A percentile compares a stretch with the other conserved stretches of the same genome.
Conservation (phyloP, 2,329 filamentous ascomycete genomes). For the Aspergillus pseudonomiae region DNA sequence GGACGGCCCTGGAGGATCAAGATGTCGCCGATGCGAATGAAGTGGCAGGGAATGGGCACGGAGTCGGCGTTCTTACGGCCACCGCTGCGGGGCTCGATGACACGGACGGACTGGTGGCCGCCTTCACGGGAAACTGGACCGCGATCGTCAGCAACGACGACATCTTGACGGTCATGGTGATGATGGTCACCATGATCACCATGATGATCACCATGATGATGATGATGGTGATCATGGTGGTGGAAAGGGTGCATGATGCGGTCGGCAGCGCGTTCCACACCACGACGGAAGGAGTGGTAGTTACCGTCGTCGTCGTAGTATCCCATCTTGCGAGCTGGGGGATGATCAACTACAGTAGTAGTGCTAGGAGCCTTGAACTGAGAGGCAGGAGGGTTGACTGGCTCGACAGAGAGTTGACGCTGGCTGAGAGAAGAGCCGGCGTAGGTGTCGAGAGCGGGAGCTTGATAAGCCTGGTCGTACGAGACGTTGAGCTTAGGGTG, state of each 20-base stretch:
- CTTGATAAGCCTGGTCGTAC: constrained; percentile 33
- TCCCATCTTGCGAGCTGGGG: constrained; percentile 68
- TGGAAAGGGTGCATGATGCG: constrained; percentile 66
- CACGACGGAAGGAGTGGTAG: constrained; percentile 74
- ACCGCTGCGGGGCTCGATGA: constrained; percentile 54
- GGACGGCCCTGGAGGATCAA: constrained; percentile 98
- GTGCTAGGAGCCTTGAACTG: constrained; percentile 55
- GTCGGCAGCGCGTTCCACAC: constrained; percentile 68
- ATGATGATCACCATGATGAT: constrained; percentile 8
- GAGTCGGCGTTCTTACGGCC: constrained; percentile 66
- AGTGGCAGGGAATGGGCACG: constrained; percentile 98
- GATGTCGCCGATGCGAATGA: constrained; percentile 98
- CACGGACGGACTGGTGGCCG: constrained; percentile 51
- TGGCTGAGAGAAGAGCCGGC: constrained; percentile 38
- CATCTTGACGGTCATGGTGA: constrained; percentile 46
- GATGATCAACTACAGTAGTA: constrained; percentile 54
- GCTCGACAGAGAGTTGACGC: constrained; percentile 34
- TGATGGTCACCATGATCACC: constrained; percentile 13
- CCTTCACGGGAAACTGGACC: constrained; percentile 48
- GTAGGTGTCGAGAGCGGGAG: constrained; percentile 47
- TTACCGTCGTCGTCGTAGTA: constrained; percentile 80
- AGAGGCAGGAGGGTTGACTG: constrained; percentile 38
- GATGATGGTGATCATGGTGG: constrained; percentile 38
- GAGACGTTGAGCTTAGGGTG: constrained; percentile 29
- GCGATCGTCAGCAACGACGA: constrained; percentile 46